Conservation (phyloP, 139 green algal genomes). For the Coelastrella sp. region DNA sequence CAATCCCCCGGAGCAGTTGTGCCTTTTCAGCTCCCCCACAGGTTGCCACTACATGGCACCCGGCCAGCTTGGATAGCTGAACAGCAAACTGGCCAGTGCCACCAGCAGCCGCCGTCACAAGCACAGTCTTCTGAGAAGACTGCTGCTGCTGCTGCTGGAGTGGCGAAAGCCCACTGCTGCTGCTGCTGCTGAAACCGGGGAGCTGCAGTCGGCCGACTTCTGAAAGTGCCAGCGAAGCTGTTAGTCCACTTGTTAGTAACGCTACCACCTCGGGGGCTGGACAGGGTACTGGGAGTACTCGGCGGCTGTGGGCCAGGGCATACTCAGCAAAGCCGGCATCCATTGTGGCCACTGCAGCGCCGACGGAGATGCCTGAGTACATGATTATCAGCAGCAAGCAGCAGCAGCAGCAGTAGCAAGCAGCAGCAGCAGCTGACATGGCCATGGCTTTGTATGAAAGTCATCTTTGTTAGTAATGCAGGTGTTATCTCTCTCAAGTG, state of each 20-base stretch:
- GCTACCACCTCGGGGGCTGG: slow-evolving; percentile 79
- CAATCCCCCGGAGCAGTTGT: slow-evolving; percentile 78
- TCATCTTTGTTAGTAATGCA: no score
- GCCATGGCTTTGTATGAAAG: no score
- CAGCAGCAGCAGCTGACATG: background rate
- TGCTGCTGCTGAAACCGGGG: slow-evolving; percentile 5
- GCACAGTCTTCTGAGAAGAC: slow-evolving; percentile 77
- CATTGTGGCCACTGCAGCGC: slow-evolving; percentile 75
- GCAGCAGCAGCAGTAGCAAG: slow-evolving; percentile 4
- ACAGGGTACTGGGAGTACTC: slow-evolving; percentile 62
- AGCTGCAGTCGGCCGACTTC: slow-evolving; percentile 43
- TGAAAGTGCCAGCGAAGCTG: slow-evolving; percentile 80
- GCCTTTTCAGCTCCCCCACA: slow-evolving; percentile 85
- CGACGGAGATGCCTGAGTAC: slow-evolving; percentile 55
- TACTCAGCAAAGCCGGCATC: slow-evolving; percentile 76
- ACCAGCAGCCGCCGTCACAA: slow-evolving; percentile 94
- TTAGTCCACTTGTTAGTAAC: slow-evolving; percentile 83
- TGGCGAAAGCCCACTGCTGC: slow-evolving; percentile 48
- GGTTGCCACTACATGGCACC: slow-evolving; percentile 90
- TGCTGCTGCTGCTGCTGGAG: slow-evolving; percentile 59
- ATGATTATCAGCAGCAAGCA: background rate
- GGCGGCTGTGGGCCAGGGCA: slow-evolving; percentile 49
- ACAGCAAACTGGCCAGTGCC: slow-evolving; percentile 96
- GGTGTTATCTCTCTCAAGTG: no score
- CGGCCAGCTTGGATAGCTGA: slow-evolving; percentile 90